Conservation (phyloP, 148 eudicot species). For the Rhododendron kiyosumense region DNA sequence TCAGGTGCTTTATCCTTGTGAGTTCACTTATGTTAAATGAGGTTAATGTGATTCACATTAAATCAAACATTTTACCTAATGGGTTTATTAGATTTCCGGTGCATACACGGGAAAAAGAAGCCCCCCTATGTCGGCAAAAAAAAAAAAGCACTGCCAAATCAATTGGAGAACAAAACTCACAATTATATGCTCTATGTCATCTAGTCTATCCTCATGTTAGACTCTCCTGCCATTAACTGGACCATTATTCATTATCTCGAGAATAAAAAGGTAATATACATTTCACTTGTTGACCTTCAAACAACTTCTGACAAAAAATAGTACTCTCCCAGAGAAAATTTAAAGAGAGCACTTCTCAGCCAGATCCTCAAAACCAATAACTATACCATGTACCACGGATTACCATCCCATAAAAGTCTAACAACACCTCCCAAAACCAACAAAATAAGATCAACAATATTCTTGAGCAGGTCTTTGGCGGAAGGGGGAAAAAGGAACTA, state of each 20-base stretch:
- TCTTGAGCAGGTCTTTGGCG: background rate
- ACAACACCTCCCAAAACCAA: background rate
- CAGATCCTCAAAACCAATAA: constrained; percentile 6
- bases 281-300: background rate
- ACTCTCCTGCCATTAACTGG: background rate
- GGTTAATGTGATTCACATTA: background rate
- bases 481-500: background rate
- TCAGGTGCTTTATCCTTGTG: background rate
- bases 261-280: background rate
- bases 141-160: background rate
- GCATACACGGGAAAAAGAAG: background rate
- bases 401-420: background rate
- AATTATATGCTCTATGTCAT: background rate
- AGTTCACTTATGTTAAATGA: background rate
- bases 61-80: background rate
- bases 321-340: constrained; percentile 2
- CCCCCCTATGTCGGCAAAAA: background rate
- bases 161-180: background rate
- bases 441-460: background rate
- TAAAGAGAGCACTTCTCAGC: background rate
- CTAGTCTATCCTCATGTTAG: background rate
- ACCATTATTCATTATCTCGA: background rate
- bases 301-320: background rate
- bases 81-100: background rate
- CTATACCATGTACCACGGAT: background rate